Conservation (phyloP, 352 stramenopile species). For the Elongisporangium undulatum region DNA sequence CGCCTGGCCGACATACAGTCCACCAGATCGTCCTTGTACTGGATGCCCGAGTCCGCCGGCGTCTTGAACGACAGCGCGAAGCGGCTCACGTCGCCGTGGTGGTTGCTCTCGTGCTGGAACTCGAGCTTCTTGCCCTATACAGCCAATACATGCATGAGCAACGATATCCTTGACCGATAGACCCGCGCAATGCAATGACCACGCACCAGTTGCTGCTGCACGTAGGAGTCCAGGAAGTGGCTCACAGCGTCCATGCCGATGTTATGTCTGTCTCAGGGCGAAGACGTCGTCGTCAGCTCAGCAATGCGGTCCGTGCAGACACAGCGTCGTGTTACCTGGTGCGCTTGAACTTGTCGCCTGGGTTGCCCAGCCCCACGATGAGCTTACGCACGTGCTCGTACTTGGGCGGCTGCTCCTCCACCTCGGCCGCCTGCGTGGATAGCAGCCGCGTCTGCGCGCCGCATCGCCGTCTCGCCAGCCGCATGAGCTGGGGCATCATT, state of each 20-base stretch:
- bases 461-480: background rate
- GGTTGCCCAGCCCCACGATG: constrained; percentile 82
- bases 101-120: constrained; percentile 48
- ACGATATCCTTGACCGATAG: constrained; percentile 1
- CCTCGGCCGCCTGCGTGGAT: background rate
- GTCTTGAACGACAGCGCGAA: constrained; percentile 67
- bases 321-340: constrained; percentile 55
- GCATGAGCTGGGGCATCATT: background rate
- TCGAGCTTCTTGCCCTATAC: constrained; percentile 36
- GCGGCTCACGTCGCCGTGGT: constrained; percentile 60
- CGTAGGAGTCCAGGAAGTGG: constrained; percentile 73
- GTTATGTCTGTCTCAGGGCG: constrained; percentile 51
- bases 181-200: background rate
- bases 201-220: constrained; percentile 46
- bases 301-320: background rate
- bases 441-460: background rate
- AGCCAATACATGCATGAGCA: background rate
- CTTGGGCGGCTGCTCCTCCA: constrained; percentile 15
- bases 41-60: constrained; percentile 29
- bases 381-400: constrained; percentile 77
- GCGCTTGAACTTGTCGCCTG: constrained; percentile 73
- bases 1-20: constrained; percentile 66
- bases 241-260: constrained; percentile 59
- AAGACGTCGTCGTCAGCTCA: background rate
- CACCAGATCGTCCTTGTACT: constrained; percentile 69